Evolutionary conservation across 257 asterid genomes (phyloP).

Genomic region (Euphrasia confusa): DNA sequence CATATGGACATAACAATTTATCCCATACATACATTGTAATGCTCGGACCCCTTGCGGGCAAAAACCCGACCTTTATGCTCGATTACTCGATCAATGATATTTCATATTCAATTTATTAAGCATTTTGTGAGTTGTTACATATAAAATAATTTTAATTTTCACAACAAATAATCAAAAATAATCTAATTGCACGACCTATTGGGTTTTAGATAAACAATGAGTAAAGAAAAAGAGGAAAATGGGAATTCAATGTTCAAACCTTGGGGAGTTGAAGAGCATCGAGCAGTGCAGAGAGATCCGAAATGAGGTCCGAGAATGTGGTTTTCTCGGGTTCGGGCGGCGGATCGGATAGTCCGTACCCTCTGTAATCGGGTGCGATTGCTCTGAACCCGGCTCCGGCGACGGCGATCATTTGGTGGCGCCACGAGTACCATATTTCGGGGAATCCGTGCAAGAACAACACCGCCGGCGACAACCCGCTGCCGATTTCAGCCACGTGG

Average conservation of each 20-base stretch:
- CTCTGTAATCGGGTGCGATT: slow-evolving; percentile 55
- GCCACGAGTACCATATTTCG: slow-evolving; percentile 70
- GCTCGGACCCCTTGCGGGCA: too few relatives aligned
- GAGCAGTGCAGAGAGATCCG: slow-evolving; percentile 40
- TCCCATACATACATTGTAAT: too few relatives aligned
- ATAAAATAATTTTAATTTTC: too few relatives aligned
- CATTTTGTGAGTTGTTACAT: not conserved
- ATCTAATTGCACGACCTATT: not conserved
- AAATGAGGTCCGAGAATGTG: slow-evolving; percentile 33
- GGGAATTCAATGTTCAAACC: slow-evolving; percentile 17
- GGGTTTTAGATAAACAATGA: not conserved
- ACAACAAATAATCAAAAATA: too few relatives aligned
- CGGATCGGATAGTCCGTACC: slow-evolving; percentile 54
- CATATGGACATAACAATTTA: too few relatives aligned
- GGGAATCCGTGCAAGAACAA: slow-evolving; percentile 63
- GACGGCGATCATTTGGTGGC: slow-evolving; percentile 58
- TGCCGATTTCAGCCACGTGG: slow-evolving; percentile 48
- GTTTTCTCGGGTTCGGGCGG: slow-evolving; percentile 47
- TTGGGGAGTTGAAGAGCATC: slow-evolving; percentile 36
- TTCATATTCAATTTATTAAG: too few relatives aligned
- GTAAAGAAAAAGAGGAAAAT: not conserved
- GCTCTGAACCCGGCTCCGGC: slow-evolving; percentile 55
- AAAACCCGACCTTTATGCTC: too few relatives aligned
- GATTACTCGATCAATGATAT: too few relatives aligned
- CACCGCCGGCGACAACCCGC: slow-evolving; percentile 37